These are phyloP conservation scores for Boletellus sp. DNA, from an alignment of 1,284 basidiomycete species.

Conservation along the genomic window DNA sequence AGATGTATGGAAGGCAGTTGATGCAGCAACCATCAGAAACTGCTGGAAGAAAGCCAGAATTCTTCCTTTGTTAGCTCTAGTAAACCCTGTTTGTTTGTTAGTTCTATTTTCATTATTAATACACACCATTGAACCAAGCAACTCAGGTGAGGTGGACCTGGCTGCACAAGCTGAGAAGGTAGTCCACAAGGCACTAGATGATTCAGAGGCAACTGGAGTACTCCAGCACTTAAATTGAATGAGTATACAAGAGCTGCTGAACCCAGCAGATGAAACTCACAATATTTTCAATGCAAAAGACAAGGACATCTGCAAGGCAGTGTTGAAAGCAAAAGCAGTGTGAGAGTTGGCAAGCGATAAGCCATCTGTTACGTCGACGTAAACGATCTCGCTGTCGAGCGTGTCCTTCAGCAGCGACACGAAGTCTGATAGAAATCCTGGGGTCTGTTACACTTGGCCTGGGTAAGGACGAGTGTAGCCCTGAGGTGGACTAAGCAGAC, in stretches of 20 bases:
- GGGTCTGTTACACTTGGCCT: too few relatives aligned
- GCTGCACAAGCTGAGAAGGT: not conserved
- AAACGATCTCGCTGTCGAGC: too few relatives aligned
- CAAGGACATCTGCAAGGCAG: not conserved
- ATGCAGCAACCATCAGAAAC: not conserved
- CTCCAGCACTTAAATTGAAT: not conserved
- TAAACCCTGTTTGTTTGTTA: not conserved
- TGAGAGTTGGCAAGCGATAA: too few relatives aligned
- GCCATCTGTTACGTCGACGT: too few relatives aligned
- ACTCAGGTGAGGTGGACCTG: too few relatives aligned
- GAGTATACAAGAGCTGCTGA: not conserved
- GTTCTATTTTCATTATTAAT: slow-evolving; percentile 1
- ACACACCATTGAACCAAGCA: not conserved
- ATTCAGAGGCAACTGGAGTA: not conserved
- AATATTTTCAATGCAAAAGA: not conserved
- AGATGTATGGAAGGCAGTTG: not conserved
- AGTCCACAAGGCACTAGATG: not conserved
- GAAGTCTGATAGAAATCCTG: too few relatives aligned
- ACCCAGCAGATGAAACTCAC: not conserved
- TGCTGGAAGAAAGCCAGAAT: slow-evolving; percentile 12
- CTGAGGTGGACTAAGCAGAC: too few relatives aligned
- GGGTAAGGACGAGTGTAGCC: too few relatives aligned
- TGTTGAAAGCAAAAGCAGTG: too few relatives aligned
- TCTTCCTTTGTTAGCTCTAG: not conserved
- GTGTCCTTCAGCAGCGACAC: too few relatives aligned